A percentile compares a stretch with the other conserved stretches of the same genome.
Evolutionary conservation across 371 early-diverging fungal species (phyloP).

Genomic region (Nematocida ausubeli): DNA sequence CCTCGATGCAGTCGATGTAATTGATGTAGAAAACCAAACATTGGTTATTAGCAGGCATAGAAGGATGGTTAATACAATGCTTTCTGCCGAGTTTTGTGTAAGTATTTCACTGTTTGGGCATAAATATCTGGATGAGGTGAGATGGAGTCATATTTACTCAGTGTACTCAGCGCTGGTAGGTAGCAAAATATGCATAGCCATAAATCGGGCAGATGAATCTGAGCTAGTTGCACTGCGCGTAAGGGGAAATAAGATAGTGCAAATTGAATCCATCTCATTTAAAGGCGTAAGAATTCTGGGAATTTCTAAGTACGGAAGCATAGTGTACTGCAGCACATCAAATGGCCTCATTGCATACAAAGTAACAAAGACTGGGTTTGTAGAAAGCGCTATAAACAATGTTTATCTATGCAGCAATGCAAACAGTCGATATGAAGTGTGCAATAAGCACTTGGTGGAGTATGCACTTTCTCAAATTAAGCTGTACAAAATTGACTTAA

Average conservation of each 20-base stretch:
- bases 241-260: neutral
- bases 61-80: neutral
- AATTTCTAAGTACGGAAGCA: neutral
- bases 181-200: neutral
- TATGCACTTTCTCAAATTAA: neutral
- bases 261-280: neutral
- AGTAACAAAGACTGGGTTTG: neutral
- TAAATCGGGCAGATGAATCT: neutral
- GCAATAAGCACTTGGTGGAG: neutral
- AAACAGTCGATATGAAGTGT: neutral
- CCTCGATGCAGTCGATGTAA: neutral
- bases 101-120: neutral
- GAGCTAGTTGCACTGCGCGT: neutral
- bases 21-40: neutral
- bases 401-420: neutral
- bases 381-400: neutral
- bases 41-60: neutral
- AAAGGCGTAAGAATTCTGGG: neutral
- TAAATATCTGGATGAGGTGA: neutral
- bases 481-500: neutral
- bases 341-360: neutral
- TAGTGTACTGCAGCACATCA: constrained; percentile 1
- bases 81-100: neutral
- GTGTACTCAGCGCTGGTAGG: neutral
- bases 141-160: neutral